Conservation (phyloP, 2,329 filamentous ascomycete species). For the Diaporthe aspalathi region DNA sequence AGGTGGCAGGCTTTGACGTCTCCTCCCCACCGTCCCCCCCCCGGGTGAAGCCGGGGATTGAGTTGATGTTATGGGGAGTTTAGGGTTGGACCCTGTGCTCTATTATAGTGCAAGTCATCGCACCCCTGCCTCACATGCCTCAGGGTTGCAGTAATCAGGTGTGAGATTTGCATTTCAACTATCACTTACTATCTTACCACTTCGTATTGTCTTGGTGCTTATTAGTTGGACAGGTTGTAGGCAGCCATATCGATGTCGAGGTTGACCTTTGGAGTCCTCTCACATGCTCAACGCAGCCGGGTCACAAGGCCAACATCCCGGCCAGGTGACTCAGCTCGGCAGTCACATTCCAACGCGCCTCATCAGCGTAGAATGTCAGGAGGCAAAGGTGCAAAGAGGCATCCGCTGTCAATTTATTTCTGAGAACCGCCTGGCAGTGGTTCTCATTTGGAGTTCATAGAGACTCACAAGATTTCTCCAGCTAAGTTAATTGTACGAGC, state of each 20-base stretch:
- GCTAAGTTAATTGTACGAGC: background rate
- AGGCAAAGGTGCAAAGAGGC: background rate
- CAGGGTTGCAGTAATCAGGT: too few species aligned
- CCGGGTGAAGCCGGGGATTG: too few species aligned
- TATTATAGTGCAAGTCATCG: background rate
- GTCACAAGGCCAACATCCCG: conserved; percentile 25
- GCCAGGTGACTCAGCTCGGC: conserved; percentile 22
- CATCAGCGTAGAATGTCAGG: background rate
- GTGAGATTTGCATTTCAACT: too few species aligned
- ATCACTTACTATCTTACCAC: background rate
- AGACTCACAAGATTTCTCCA: conserved; percentile 19
- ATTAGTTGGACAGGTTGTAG: background rate
- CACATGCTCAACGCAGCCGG: conserved; percentile 22
- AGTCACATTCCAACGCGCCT: conserved; percentile 18
- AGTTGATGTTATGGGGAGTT: too few species aligned
- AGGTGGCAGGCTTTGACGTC: background rate
- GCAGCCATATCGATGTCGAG: background rate
- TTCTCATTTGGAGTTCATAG: background rate
- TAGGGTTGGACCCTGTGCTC: conserved; percentile 7
- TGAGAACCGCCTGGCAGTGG: background rate
- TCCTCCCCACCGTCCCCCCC: too few species aligned
- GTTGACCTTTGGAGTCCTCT: conserved; percentile 1
- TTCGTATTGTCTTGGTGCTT: background rate
- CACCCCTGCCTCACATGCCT: background rate
- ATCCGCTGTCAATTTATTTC: background rate